Conservation (phyloP, 2,329 filamentous ascomycete genomes). For the Elsinoe australis region DNA sequence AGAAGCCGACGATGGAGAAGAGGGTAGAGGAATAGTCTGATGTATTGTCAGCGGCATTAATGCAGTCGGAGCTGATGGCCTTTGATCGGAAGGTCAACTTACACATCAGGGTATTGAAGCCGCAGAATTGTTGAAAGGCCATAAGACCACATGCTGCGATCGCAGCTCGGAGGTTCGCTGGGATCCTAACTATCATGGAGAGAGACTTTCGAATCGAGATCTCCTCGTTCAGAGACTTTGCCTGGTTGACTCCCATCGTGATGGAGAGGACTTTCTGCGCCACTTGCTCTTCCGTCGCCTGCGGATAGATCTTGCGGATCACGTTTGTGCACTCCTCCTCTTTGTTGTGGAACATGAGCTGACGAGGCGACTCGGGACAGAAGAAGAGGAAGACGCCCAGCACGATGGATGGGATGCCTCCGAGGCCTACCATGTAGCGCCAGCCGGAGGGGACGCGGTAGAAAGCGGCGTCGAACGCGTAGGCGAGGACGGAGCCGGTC, state of each 20-base stretch:
- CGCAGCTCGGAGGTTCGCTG: constrained; percentile 32
- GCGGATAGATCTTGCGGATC: constrained; percentile 37
- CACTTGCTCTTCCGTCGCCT: constrained; percentile 38
- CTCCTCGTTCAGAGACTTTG: constrained; percentile 34
- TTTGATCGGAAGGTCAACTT: no score
- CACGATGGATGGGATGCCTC: constrained; percentile 31
- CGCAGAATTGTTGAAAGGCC: constrained; percentile 35
- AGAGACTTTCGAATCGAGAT: constrained; percentile 37
- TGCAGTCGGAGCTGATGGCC: no score
- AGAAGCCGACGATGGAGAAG: constrained; percentile 52
- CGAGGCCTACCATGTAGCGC: constrained; percentile 31
- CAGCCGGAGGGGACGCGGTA: constrained; percentile 30
- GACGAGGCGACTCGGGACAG: constrained; percentile 34
- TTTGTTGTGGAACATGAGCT: constrained; percentile 34
- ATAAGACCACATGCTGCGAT: constrained; percentile 33
- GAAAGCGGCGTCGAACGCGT: constrained; percentile 30
- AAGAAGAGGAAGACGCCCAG: constrained; percentile 30
- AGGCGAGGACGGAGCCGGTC: constrained; percentile 30
- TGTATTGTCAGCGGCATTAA: no score
- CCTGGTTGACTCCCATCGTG: constrained; percentile 34
- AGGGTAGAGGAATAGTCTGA: constrained; percentile 50
- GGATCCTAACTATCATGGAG: constrained; percentile 25
- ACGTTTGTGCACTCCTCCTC: constrained; percentile 31
- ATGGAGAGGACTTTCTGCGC: constrained; percentile 41
- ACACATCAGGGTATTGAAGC: constrained; percentile 77